phyloP scores from a whole-genome alignment of 768 basidiomycete genomes.

The Pleurotus salmoneostramineus region DNA sequence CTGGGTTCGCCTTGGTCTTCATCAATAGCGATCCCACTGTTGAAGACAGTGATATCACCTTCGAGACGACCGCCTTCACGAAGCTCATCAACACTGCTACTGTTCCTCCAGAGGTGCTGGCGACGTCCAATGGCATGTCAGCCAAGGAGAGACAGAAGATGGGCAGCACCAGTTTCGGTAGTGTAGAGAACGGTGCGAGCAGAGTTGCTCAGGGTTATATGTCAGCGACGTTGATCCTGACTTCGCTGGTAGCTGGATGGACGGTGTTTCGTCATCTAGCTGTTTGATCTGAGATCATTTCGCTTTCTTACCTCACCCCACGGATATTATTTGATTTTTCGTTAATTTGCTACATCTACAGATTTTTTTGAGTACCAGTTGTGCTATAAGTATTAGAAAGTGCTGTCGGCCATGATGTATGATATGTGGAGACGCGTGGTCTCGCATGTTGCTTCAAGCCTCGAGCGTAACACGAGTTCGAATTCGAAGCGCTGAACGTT shows the following conservation, averaged over 20 bases:
- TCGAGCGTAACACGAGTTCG: too few relatives aligned
- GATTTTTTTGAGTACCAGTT: too few relatives aligned
- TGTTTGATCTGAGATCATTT: background rate
- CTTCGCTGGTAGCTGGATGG: background rate
- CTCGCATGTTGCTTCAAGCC: too few relatives aligned
- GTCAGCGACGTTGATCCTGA: background rate
- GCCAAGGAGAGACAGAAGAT: conserved; percentile 19
- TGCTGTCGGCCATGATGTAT: too few relatives aligned
- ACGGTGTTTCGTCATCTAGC: background rate
- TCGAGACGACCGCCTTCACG: conserved; percentile 53
- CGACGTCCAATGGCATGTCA: conserved; percentile 46
- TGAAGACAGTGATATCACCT: conserved; percentile 35
- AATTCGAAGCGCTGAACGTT: too few relatives aligned
- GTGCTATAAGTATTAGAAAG: too few relatives aligned
- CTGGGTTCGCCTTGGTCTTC: conserved; percentile 74
- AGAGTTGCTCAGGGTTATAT: background rate
- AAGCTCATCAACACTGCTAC: conserved; percentile 49
- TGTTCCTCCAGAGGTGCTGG: conserved; percentile 49
- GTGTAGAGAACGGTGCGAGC: background rate
- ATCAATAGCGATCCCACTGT: conserved; percentile 38
- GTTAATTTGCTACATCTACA: background rate
- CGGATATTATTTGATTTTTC: too few relatives aligned
- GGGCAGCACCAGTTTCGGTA: conserved; percentile 26
- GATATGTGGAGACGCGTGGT: too few relatives aligned
- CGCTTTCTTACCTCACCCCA: background rate